Base-by-base conservation (phyloP, 2,329 filamentous ascomycete species). In the Elsinoe necatrix region DNA sequence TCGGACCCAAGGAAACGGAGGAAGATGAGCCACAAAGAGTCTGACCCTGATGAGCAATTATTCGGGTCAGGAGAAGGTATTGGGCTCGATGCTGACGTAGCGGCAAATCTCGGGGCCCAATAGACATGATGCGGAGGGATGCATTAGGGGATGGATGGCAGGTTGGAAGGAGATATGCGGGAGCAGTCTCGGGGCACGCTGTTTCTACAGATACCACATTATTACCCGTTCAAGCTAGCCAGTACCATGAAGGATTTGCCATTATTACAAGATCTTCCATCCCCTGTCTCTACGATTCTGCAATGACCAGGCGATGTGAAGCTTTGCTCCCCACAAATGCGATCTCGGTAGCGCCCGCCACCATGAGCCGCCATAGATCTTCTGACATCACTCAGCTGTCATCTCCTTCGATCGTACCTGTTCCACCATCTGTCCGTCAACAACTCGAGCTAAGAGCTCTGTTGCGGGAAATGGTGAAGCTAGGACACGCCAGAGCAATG, bases 1-100 rank as follows among this genome's bases (percentile, higher is more conserved):
- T 42, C 52, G 9, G 68, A 71, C 55, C 68, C 68, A 11, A 59
- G 68, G 18, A 71, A 71, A 63, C 63, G 68, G 2, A 61, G 68
- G 57, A 71, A 70, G 60, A 62, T 67, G 61, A 67, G 63, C 39
- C 68, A 70, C 55, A 61, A 61, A 39, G 56, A 60, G 14, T 50
- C 62, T 16, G 63, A 64, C 18, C 60, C 62, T 16, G 66, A 68
- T 23, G 64, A 65, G 23, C 67, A 68, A 34, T 61, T 69, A 16
- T 67, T 68, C 41, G 66, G 63, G 4, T 39, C 45, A 20, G 57
- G 57, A 27, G 57, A 57, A 3, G 59, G 58, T 21, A 57, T 61
- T 21, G 59, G 57, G 5, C 45, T 61, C 16, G 59, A 61, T 27
- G 54, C 54, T 21, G 59, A 61, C 23, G 58, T 61, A 43, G 59